Evolutionary conservation across 495 filamentous ascomycete genomes (phyloP).

Genomic region (Aspergillus baeticus): DNA sequence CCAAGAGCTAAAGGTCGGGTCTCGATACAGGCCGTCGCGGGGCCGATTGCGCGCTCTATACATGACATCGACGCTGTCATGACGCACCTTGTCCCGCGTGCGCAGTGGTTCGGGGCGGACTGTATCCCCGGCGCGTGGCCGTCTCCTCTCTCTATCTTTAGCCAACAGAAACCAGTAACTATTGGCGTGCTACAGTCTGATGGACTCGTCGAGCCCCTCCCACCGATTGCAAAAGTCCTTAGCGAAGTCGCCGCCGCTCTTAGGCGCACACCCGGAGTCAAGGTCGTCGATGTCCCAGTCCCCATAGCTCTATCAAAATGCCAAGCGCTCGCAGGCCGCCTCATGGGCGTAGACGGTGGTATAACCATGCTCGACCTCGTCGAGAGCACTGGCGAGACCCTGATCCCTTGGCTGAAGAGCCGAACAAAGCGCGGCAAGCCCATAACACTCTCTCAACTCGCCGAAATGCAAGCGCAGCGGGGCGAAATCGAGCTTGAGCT

Average conservation of each 20-base stretch:
- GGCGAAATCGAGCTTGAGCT: conserved; percentile 52
- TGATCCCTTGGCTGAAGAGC: conserved; percentile 57
- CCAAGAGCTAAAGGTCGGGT: conserved; percentile 37
- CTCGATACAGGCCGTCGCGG: conserved; percentile 47
- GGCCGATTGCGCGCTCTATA: conserved; percentile 47
- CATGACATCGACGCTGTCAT: conserved; percentile 48
- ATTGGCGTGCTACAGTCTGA: conserved; percentile 59
- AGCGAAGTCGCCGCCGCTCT: conserved; percentile 50
- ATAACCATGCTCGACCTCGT: conserved; percentile 54
- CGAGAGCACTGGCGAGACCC: conserved; percentile 51
- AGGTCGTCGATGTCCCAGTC: conserved; percentile 53
- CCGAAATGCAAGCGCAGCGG: conserved; percentile 50
- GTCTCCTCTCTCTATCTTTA: conserved; percentile 10
- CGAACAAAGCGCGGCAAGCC: conserved; percentile 44
- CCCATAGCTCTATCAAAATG: conserved; percentile 48
- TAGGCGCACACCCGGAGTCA: conserved; percentile 40
- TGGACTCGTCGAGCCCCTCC: conserved; percentile 56
- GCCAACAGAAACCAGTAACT: conserved; percentile 28
- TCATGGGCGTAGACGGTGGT: conserved; percentile 57
- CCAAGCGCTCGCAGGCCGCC: conserved; percentile 52
- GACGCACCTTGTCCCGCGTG: conserved; percentile 48
- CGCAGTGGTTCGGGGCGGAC: conserved; percentile 48
- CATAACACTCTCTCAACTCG: conserved; percentile 41
- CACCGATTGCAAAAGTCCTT: conserved; percentile 53
- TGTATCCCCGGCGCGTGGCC: conserved; percentile 52